A percentile compares a stretch with the other conserved stretches of the same genome.
These are phyloP conservation scores for Chalciporus chontae DNA, from an alignment of 768 basidiomycete species.

Conservation along the genomic window DNA sequence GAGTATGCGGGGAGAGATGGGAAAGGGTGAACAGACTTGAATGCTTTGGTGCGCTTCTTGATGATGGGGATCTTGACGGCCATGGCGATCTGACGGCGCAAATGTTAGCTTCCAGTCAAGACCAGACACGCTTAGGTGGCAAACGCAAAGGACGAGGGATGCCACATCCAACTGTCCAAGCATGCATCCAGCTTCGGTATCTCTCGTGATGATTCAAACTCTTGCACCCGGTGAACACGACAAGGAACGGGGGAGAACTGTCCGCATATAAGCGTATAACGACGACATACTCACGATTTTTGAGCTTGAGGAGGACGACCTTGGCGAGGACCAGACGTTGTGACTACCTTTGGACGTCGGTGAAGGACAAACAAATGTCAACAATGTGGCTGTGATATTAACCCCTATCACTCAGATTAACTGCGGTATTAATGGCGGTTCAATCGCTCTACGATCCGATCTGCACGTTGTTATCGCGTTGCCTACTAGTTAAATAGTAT, in stretches of 20 bases:
- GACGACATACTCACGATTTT: constrained; percentile 48
- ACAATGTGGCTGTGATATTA: constrained; percentile 24
- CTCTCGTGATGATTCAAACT: neutral
- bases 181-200: constrained; percentile 21
- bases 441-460: neutral
- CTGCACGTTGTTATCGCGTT: neutral
- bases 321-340: constrained; percentile 7
- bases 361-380: constrained; percentile 24
- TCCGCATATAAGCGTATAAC: constrained; percentile 12
- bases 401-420: neutral
- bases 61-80: constrained; percentile 64
- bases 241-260: constrained; percentile 2
- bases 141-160: neutral
- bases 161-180: constrained; percentile 21
- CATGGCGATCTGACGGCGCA: constrained; percentile 36
- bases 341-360: neutral
- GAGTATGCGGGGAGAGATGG: constrained; percentile 4
- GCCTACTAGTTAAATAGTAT: too few relatives aligned
- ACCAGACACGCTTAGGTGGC: neutral
- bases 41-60: constrained; percentile 96
- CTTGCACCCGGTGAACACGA: neutral
- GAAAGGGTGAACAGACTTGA: constrained; percentile 71
- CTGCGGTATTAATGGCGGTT: neutral
- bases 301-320: constrained; percentile 48
- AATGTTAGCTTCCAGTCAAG: constrained; percentile 13